Evolutionary conservation across 768 basidiomycete species (phyloP), one percentile per base, ranked within the genome.

Genomic region (Wakefieldia striispora): DNA sequence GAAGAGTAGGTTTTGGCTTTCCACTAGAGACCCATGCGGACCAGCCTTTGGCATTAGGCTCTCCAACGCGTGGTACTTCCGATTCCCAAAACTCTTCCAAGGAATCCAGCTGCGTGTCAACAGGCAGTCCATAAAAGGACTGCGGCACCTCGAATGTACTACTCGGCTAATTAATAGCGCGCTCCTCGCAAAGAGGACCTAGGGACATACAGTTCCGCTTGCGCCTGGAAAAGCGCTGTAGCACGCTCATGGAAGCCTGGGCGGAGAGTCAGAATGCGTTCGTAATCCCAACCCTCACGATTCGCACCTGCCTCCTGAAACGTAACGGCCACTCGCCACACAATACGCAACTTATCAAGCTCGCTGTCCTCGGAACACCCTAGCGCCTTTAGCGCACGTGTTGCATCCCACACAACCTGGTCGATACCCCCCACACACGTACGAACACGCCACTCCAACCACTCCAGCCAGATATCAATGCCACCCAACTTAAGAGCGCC

Each of bases 41-140:
- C 88, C 90, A 92, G 21, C 91, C 89, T 48, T 66, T 72, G 9
- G 89, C 80, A 46, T 72, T 70, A 1, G 66, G 62, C 61, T 93
- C 91, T 24, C 89, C 88, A 9, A 83, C 64, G n/a, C 90, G 83
- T n/a, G 83, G 82, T 10, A 69, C 71, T 66, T 91, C 91, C 4
- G 85, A 81, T 43, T 93, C 91, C 91, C 91, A 93, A 62, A 88
- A 93, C 44, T 82, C 80, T 68, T 91, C 89, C 4, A 93, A 73
- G 14, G 75, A 70, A 47, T 79, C 74, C 3, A 91, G 68, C 44
- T 77, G 78, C 4, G 55, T 60, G 19, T 76, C 69, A 29, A 83
- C 70, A 23, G 84, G 67, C 40, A 70, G 54, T 38, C 63, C 65
- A 34, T 60, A 58, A 1, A 86, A 59, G n/a, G 61, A 59, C 21